phyloP scores from a whole-genome alignment of 495 filamentous ascomycete genomes.

The Penicillium desertorum region DNA sequence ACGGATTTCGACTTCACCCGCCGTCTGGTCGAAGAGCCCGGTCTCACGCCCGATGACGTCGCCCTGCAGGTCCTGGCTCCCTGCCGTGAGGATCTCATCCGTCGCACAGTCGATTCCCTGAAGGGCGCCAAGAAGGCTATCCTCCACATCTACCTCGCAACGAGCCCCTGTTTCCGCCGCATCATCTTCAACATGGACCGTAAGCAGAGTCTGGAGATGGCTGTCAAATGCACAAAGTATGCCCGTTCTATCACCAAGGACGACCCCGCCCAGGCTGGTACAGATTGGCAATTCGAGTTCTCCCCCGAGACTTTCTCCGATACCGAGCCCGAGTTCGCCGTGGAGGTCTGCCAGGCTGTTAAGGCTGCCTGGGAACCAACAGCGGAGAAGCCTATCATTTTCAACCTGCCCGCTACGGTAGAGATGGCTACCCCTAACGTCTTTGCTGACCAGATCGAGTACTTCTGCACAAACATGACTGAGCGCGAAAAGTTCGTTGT shows the following conservation, averaged over 20 bases:
- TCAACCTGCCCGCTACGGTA: conserved; percentile 96
- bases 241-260: conserved; percentile 94
- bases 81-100: conserved; percentile 90
- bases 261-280: conserved; percentile 67
- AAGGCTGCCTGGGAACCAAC: conserved; percentile 93
- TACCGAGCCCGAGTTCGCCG: conserved; percentile 76
- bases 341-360: conserved; percentile 88
- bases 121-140: conserved; percentile 93
- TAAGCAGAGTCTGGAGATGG: conserved; percentile 76
- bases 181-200: conserved; percentile 88
- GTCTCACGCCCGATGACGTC: conserved; percentile 85
- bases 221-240: conserved; percentile 81
- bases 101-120: conserved; percentile 84
- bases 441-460: conserved; percentile 96
- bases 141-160: conserved; percentile 94
- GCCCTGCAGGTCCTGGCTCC: conserved; percentile 94
- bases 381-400: conserved; percentile 83
- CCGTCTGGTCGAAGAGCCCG: conserved; percentile 82
- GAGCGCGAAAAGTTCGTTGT: conserved; percentile 81
- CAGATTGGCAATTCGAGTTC: conserved; percentile 95
- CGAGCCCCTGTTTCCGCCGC: conserved; percentile 85
- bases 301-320: conserved; percentile 97
- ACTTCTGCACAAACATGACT: conserved; percentile 80
- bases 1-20: conserved; percentile 96
- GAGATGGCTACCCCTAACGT: conserved; percentile 96